phyloP scores from a whole-genome alignment of 208 protist species.

The Balamuthia mandrillaris region DNA sequence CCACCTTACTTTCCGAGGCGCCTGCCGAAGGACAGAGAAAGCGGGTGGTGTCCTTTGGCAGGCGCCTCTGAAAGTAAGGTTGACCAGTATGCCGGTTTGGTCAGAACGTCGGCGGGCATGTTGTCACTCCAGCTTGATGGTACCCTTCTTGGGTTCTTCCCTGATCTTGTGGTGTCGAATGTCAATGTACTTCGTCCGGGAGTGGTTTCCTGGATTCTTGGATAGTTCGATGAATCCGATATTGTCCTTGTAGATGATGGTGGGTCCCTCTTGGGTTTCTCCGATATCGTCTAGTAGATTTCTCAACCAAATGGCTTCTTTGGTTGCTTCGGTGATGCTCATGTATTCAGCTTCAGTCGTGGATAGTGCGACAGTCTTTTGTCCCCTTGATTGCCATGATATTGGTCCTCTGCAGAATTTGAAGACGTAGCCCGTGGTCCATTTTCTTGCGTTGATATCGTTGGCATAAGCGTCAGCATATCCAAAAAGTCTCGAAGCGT shows the following conservation, averaged over 20 bases:
- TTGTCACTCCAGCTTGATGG: background rate
- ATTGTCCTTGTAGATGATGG: background rate
- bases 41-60: too few species aligned
- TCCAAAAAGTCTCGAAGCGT: too few species aligned
- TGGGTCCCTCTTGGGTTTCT: background rate
- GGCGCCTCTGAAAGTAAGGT: background rate
- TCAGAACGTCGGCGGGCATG: constrained; percentile 5
- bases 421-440: background rate
- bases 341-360: background rate
- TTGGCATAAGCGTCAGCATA: background rate
- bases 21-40: too few species aligned
- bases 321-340: background rate
- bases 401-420: background rate
- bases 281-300: background rate
- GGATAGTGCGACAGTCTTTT: background rate
- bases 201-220: background rate
- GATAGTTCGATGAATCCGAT: too few species aligned
- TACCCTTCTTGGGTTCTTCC: background rate
- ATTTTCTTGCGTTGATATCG: background rate
- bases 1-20: background rate
- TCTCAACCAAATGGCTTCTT: background rate
- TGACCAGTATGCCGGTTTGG: background rate
- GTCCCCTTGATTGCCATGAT: background rate
- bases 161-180: background rate
- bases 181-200: background rate